Base-by-base conservation (phyloP, 2,329 filamentous ascomycete species). In the Apiospora malaysiana region DNA sequence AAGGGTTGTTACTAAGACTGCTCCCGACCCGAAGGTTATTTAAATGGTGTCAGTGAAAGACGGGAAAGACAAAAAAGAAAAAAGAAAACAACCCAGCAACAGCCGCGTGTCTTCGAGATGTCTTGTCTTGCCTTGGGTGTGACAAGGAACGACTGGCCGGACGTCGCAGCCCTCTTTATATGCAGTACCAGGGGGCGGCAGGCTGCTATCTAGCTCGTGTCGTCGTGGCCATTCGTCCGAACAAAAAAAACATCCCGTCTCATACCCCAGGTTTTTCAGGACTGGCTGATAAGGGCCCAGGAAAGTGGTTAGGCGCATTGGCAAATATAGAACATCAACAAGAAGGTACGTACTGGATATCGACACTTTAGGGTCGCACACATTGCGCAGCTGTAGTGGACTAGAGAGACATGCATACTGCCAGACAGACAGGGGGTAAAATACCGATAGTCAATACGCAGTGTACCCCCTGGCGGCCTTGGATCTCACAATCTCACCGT, bases 201-300 rank as follows among this genome's bases (percentile, higher is more conserved):
- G 16, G 25, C 4, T 27, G 27, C n/a, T 32, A 21, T 59, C 51
- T 59, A 37, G 51, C 51, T 59, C 25, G 25, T 32, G 51, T 59
- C 51, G 51, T 59, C 51, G 51, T 8, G 51, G 51, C 51, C 51
- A 5, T 59, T 59, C 51, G 51, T 59, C 51, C 51, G 51, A 59
- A 59, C 51, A 32, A 37, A 37, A 37, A 37, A 37, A 59, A 59
- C 9, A 18, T 27, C 32, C 51, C 51, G 27, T 37, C 27, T 59
- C 51, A 37, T n/a, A 37, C 51, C 25, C 16, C 51, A 59, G 27
- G 27, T 59, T 59, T 21, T 21, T 14, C 32, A 32, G 51, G 32
- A 32, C 51, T 25, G 16, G 9, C 7, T 32, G 32, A 32, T 32
- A 32, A 9, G 32, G 51, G 18, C 14, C 51, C 51, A 59, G 25